These are phyloP conservation scores for Ustilago loliicola DNA, from an alignment of 1,284 basidiomycete genomes.

Conservation along the genomic window DNA sequence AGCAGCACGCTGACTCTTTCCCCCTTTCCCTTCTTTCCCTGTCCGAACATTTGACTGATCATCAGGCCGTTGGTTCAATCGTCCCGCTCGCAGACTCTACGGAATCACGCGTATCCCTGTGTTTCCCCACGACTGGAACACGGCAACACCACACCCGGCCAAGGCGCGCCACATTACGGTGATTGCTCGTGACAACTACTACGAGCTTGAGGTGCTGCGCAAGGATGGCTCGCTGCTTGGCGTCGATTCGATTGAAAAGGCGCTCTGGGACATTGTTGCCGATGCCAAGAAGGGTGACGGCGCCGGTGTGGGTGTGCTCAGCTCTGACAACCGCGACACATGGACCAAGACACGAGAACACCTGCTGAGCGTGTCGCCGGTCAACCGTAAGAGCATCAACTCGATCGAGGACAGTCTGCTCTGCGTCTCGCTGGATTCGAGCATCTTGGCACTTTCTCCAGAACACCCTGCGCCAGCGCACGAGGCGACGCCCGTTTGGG, in stretches of 20 bases:
- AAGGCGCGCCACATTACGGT: conserved; percentile 79
- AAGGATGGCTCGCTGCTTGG: conserved; percentile 71
- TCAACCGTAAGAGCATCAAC: conserved; percentile 77
- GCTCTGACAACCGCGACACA: conserved; percentile 82
- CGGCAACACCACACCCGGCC: conserved; percentile 71
- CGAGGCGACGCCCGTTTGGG: conserved; percentile 77
- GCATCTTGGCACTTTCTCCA: conserved; percentile 70
- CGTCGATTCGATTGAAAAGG: conserved; percentile 78
- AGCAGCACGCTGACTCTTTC: conserved; percentile 39
- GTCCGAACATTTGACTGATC: conserved; percentile 32
- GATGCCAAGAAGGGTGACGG: conserved; percentile 78
- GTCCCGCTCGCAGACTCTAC: conserved; percentile 76
- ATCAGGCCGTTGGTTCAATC: conserved; percentile 70
- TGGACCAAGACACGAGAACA: conserved; percentile 86
- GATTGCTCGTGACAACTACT: conserved; percentile 84
- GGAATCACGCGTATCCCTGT: conserved; percentile 69
- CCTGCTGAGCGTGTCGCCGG: conserved; percentile 78
- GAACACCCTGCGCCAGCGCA: conserved; percentile 57
- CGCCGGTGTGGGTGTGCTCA: conserved; percentile 79
- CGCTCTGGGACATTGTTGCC: conserved; percentile 77
- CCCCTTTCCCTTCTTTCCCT: conserved; percentile 28
- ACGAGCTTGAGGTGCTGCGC: conserved; percentile 78
- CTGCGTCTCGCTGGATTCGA: conserved; percentile 76
- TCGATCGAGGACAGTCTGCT: conserved; percentile 83
- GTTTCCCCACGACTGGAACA: conserved; percentile 72